These are phyloP conservation scores for Botrytis galanthina DNA, from an alignment of 2,329 filamentous ascomycete genomes.

Conservation along the genomic window DNA sequence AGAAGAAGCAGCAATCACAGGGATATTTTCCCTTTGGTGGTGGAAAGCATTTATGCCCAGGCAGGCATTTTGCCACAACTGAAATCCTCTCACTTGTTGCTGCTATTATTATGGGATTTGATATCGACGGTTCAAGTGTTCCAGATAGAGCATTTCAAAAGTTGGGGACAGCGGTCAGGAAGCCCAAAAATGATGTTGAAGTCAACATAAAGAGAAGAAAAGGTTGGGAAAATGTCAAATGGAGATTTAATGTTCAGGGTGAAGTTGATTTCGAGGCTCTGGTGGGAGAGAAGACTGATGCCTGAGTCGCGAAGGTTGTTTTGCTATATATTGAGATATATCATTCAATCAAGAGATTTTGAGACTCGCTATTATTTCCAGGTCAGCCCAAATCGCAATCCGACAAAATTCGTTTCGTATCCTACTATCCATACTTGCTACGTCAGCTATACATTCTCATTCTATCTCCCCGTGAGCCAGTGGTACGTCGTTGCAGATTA, in stretches of 20 bases:
- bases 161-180: slow-evolving; percentile 31
- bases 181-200: slow-evolving; percentile 31
- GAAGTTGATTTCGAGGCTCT: slow-evolving; percentile 24
- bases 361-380: neutral
- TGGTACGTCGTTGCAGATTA: neutral
- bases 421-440: neutral
- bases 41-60: slow-evolving; percentile 44
- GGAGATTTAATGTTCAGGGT: slow-evolving; percentile 27
- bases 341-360: neutral
- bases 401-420: neutral
- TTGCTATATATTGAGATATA: neutral
- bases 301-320: neutral
- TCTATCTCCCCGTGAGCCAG: neutral
- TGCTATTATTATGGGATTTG: slow-evolving; percentile 38
- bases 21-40: slow-evolving; percentile 44
- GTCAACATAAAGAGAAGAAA: slow-evolving; percentile 26
- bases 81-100: slow-evolving; percentile 42
- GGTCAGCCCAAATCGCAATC: neutral
- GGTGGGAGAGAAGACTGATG: slow-evolving; percentile 13
- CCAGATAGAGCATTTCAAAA: slow-evolving; percentile 28
- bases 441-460: neutral
- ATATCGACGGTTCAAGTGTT: slow-evolving; percentile 23
- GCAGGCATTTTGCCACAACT: slow-evolving; percentile 42
- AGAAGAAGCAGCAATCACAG: slow-evolving; percentile 27
- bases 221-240: slow-evolving; percentile 33